These are phyloP conservation scores for Lasiosphaeria hispida DNA, from an alignment of 495 filamentous ascomycete species.

Conservation along the genomic window DNA sequence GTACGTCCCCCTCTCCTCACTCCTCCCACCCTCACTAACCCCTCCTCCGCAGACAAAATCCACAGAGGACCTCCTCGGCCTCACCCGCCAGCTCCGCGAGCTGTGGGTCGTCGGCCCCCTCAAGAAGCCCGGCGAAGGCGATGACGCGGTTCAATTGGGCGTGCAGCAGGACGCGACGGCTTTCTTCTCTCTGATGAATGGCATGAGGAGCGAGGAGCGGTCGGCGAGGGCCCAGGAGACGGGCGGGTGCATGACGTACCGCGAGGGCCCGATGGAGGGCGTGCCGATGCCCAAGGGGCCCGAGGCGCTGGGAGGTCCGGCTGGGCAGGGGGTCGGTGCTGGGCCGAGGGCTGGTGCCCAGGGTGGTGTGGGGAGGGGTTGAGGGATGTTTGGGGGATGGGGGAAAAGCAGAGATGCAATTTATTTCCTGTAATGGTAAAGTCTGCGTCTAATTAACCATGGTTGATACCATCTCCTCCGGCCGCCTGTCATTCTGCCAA, in stretches of 20 bases:
- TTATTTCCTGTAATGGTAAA: too few relatives aligned
- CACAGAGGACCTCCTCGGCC: slow-evolving; percentile 34
- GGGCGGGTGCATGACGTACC: slow-evolving; percentile 5
- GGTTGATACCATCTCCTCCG: too few relatives aligned
- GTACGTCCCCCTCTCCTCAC: slow-evolving; percentile 6
- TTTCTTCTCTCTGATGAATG: slow-evolving; percentile 15
- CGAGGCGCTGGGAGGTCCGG: background rate
- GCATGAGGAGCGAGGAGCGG: slow-evolving; percentile 10
- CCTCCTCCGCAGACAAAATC: slow-evolving; percentile 28
- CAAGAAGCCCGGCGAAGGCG: slow-evolving; percentile 33
- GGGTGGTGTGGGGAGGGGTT: background rate
- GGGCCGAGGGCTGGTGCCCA: background rate
- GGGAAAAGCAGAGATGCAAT: too few relatives aligned
- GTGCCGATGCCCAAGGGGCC: background rate
- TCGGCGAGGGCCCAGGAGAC: background rate
- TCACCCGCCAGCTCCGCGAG: slow-evolving; percentile 42
- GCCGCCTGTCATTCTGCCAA: too few relatives aligned
- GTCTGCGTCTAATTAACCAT: too few relatives aligned
- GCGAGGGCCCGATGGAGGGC: slow-evolving; percentile 8
- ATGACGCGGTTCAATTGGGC: slow-evolving; percentile 27
- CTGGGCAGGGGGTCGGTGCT: background rate
- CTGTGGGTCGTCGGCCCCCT: slow-evolving; percentile 45
- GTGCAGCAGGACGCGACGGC: slow-evolving; percentile 22
- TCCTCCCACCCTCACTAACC: background rate
- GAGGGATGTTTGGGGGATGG: too few relatives aligned